Evolutionary conservation across 805 yeast genomes (phyloP), one percentile per base, ranked within the genome.

Genomic region (Hanseniaspora lachancei): DNA sequence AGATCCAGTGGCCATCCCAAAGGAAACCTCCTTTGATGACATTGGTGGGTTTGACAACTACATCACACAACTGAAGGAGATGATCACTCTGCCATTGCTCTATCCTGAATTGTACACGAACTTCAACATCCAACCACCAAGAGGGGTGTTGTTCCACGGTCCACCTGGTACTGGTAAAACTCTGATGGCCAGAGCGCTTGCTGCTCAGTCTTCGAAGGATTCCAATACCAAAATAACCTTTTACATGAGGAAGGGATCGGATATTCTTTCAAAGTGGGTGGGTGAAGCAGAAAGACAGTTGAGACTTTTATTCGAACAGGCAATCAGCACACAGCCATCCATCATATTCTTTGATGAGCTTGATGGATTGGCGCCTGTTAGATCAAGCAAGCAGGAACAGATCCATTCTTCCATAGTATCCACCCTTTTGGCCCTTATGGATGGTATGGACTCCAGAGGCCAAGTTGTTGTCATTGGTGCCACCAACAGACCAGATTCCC

Each of bases 111-210:
- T 93, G 10, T 93, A 91, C 65, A 85, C 88, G 60, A 81, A 82
- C 66, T 93, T 93, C 64, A 82, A 81, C 57, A 88, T 91, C 38
- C 87, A 96, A 0, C 97, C 98, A 1, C 98, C 98, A 20, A 74
- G 98, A 60, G 98, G 98, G 59, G 98, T 93, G 0, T 70, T 93
- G 55, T 93, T 93, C 70, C 98, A 93, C 69, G 98, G 98, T 48
- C 98, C 98, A 5, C 98, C 98, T 2, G 98, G 98, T 60, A 93
- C 98, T 0, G 98, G 98, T 76, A 93, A 93, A 67, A 93, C 98
- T 0, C 76, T 93, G 53, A 88, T 93, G 96, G 98, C 98, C 0
- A 73, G 98, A 58, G 98, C 98, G 0, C 72, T 93, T 52, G 98
- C 98, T 1, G 93, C 97, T 0, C 86, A 95, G 60, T 89, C 96